Conservation (phyloP, 2,329 filamentous ascomycete genomes). For the Allantophomopsis lycopodina region DNA sequence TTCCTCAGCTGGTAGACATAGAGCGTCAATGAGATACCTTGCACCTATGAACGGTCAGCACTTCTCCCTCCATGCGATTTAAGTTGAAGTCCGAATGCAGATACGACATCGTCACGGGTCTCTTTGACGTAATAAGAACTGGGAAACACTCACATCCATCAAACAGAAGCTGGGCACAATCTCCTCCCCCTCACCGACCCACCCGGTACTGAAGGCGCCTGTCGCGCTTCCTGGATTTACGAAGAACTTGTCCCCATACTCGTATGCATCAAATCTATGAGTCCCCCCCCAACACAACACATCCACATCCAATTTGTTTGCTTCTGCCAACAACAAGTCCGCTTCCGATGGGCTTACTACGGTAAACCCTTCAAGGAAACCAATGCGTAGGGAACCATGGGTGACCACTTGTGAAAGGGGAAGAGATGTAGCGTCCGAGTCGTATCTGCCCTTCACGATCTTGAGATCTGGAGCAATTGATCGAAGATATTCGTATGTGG, state of each 20-base stretch:
- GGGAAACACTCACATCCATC: slow-evolving; percentile 70
- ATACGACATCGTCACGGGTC: no score
- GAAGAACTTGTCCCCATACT: slow-evolving; percentile 65
- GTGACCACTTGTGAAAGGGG: slow-evolving; percentile 53
- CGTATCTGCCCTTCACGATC: slow-evolving; percentile 54
- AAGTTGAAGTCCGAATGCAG: not conserved
- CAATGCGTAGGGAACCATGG: slow-evolving; percentile 50
- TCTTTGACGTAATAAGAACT: not conserved
- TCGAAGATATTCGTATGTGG: slow-evolving; percentile 69
- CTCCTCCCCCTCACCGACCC: slow-evolving; percentile 48
- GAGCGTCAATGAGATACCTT: slow-evolving; percentile 88
- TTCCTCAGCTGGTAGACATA: slow-evolving; percentile 86
- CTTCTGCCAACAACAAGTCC: slow-evolving; percentile 52
- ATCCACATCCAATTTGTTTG: slow-evolving; percentile 54
- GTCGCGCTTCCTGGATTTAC: slow-evolving; percentile 56
- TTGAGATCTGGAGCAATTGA: slow-evolving; percentile 60
- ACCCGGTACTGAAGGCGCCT: slow-evolving; percentile 45
- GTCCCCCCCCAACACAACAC: slow-evolving; percentile 57
- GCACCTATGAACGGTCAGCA: slow-evolving; percentile 46
- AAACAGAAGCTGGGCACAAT: slow-evolving; percentile 85
- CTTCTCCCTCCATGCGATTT: not conserved
- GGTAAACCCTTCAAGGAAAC: slow-evolving; percentile 56
- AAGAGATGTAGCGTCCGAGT: slow-evolving; percentile 51
- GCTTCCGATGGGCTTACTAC: slow-evolving; percentile 50
- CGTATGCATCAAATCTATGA: slow-evolving; percentile 55